Base-by-base conservation (phyloP, 1,284 basidiomycete species). In the Moesziomyces antarcticus region DNA sequence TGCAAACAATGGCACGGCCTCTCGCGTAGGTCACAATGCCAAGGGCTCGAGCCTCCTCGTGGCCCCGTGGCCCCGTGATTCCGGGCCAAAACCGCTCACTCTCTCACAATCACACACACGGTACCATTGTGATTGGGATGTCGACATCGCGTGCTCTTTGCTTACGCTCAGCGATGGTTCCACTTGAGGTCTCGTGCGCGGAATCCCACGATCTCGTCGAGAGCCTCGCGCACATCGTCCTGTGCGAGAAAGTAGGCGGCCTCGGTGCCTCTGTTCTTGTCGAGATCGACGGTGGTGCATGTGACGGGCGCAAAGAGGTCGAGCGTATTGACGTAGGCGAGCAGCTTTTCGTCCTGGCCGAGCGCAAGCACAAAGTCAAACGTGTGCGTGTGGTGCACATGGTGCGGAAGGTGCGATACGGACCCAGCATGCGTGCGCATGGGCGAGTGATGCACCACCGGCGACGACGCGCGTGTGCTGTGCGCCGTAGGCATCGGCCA, bases 291-390 rank as follows among this genome's bases (percentile, higher is more conserved):
- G 21, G 81, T 80, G 16, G 79, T 79, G 65, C 79, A 81, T 11
- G 81, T 81, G 50, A 81, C 71, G 18, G 82, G 81, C 22, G 81
- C 81, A 65, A 82, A 83, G 20, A 83, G 62, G 50, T 83, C 82
- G 40, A 83, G 64, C 25, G 69, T 71, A 52, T 79, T 79, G 58
- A 82, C 74, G 60, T 78, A 81, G 9, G 79, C 63, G 22, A 83
- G 49, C 52, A 82, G 60, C 72, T 72, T 70, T 48, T 83, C 81
- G 61, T 83, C 82, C 46, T 74, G 75, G 35, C 80, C 65, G n/a
- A 83, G 63, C 21, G 76, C 75, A 16, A 83, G 70, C 7, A 80
- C 80, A 64, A 82, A 81, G 60, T 82, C 79, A 54, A 82, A 82
- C 42, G 67, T 77, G 45, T 75, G 79, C 42, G 61, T 72, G 40